Evolutionary conservation across 2,329 filamentous ascomycete genomes (phyloP), one percentile per base, ranked within the genome.

Genomic region (Botrytis fragariae): DNA sequence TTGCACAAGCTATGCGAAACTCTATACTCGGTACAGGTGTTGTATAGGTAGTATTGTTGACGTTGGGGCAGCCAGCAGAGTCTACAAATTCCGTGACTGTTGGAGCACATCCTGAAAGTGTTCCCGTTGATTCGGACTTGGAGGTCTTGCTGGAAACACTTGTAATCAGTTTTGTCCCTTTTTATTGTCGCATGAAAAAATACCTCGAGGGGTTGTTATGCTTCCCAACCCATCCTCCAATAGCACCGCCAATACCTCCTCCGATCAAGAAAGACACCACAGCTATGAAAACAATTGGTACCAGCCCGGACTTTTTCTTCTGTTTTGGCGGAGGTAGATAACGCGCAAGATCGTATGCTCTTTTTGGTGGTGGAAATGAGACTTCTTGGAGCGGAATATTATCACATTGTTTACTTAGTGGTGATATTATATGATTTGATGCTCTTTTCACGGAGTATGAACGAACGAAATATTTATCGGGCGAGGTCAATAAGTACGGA

Each of bases 1-100:
- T 75, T 16, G 54, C 59, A 62, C 77, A 78, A 32, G 75, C 54
- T 32, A 74, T 75, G 5, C 73, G 72, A 73, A 77, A 78, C 25
- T 45, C 68, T 16, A 70, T 69, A n/a, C 63, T 62, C 2, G 75
- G 57, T 1, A 70, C 48, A 45, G 76, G 59, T 22, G 76, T 74
- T 29, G 69, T 76, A 42, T 75, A 77, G 14, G 68, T 75, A 1
- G 64, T 48, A 18, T 75, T 75, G 6, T 75, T 73, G 25, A 77
- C 67, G 3, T 73, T 62, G 5, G 77, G 77, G 45, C 77, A 78
- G 2, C 74, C 74, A 4, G 77, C 76, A 3, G 61, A 62, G 57
- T 78, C 77, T 67, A 76, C 60, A 20, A 75, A 59, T 25, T 73
- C 37, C 3, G 72, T 77, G 18, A 69, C 42, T n/a, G 69, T 69